phyloP scores from a whole-genome alignment of 1,139 yeast species.

The Suhomyces bolitotheri region DNA sequence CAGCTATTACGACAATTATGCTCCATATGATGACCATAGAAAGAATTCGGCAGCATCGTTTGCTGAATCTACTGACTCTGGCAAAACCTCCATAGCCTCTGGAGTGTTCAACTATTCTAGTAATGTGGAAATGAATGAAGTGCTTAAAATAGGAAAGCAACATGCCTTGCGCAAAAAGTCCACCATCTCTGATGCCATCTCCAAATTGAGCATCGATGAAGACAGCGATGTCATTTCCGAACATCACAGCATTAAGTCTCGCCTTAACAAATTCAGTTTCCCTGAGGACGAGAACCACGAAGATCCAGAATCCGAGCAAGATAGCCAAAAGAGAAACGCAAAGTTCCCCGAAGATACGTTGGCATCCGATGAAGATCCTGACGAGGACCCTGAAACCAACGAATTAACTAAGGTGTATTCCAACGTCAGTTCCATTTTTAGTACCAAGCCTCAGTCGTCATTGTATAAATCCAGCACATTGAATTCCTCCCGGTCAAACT shows the following conservation, averaged over 20 bases:
- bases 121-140: slow-evolving; percentile 19
- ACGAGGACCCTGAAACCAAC: slow-evolving; percentile 11
- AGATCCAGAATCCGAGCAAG: slow-evolving; percentile 2
- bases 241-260: slow-evolving; percentile 11
- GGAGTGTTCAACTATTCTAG: slow-evolving; percentile 12
- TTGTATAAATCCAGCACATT: slow-evolving; percentile 5
- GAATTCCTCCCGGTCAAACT: slow-evolving; percentile 4
- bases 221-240: slow-evolving; percentile 10
- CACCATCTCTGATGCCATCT: slow-evolving; percentile 2
- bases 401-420: slow-evolving; percentile 20
- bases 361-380: slow-evolving; percentile 7
- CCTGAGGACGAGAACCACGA: slow-evolving; percentile 1
- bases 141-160: slow-evolving; percentile 18
- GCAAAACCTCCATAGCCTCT: slow-evolving; percentile 3
- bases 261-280: slow-evolving; percentile 15
- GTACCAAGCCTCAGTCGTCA: slow-evolving; percentile 15
- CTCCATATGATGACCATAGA: not conserved
- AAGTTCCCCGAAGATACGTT: slow-evolving; percentile 1
- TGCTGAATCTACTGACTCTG: slow-evolving; percentile 4
- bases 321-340: not conserved
- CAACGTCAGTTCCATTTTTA: slow-evolving; percentile 25
- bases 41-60: slow-evolving; percentile 3
- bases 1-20: slow-evolving; percentile 1
- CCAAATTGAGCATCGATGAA: slow-evolving; percentile 10
- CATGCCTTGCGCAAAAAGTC: slow-evolving; percentile 11